A percentile compares a stretch with the other conserved stretches of the same genome.
Evolutionary conservation across 176 grass and related monocot species (phyloP).

Genomic region (Paspalum vaginatum): DNA sequence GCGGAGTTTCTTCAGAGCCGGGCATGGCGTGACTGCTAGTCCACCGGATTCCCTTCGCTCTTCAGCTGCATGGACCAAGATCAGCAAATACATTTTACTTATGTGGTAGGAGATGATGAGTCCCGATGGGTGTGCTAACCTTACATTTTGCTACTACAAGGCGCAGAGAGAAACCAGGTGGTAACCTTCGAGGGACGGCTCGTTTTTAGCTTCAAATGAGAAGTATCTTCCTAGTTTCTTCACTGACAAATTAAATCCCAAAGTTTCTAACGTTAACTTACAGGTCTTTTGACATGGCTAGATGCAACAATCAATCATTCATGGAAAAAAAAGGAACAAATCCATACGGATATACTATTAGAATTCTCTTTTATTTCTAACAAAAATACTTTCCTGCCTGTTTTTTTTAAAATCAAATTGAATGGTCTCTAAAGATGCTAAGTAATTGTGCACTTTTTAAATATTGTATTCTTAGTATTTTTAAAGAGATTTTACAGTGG

Average conservation of each 20-base stretch:
- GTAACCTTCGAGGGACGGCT: constrained; percentile 29
- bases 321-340: neutral
- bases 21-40: neutral
- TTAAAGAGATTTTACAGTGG: too few species aligned
- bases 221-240: constrained; percentile 31
- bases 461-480: neutral
- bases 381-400: neutral
- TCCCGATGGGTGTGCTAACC: constrained; percentile 29
- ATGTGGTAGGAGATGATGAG: neutral
- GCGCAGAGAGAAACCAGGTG: constrained; percentile 38
- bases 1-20: constrained; percentile 13
- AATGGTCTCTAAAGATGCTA: neutral
- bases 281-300: neutral
- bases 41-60: neutral
- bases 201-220: constrained; percentile 30
- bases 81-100: constrained; percentile 3
- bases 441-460: neutral
- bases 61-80: constrained; percentile 27
- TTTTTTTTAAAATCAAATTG: neutral
- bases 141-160: constrained; percentile 19
- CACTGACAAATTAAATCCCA: constrained; percentile 8
- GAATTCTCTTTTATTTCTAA: neutral
- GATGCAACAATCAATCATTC: neutral
- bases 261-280: neutral
- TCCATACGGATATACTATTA: neutral